A percentile compares a stretch with the other conserved stretches of the same genome.
phyloP scores from a whole-genome alignment of 371 early-diverging fungal species.

The Apophysomyces variabilis region DNA sequence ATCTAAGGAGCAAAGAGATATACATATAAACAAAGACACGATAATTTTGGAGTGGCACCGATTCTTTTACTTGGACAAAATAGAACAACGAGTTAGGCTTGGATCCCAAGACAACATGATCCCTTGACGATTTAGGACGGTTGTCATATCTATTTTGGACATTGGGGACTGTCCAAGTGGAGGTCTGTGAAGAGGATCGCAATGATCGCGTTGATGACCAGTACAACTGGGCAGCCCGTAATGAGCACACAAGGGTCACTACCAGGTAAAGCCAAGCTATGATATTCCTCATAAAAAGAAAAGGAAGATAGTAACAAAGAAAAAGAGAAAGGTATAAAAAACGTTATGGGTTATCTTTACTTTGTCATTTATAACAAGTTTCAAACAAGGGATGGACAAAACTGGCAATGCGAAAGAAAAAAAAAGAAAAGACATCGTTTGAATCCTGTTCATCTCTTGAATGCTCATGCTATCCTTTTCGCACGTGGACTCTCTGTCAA shows the following conservation, averaged over 20 bases:
- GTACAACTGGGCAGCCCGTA: conserved; percentile 33
- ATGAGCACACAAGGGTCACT: conserved; percentile 23
- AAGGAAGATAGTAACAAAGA: conserved; percentile 1
- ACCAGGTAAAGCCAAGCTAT: conserved; percentile 16
- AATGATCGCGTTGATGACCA: conserved; percentile 33
- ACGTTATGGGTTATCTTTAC: background rate
- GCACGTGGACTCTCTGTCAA: background rate
- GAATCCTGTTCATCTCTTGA: background rate
- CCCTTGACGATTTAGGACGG: conserved; percentile 13
- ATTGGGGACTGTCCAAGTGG: conserved; percentile 16
- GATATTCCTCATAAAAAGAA: conserved; percentile 13
- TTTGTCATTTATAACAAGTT: conserved; percentile 2
- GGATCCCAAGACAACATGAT: conserved; percentile 19
- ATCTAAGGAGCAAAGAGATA: conserved; percentile 50
- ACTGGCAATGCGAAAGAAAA: conserved; percentile 6
- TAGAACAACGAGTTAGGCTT: conserved; percentile 59
- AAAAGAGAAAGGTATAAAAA: background rate
- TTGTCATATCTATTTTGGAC: background rate
- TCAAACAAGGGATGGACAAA: conserved; percentile 9
- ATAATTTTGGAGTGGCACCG: background rate
- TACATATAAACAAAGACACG: too few relatives aligned
- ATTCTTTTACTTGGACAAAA: conserved; percentile 60
- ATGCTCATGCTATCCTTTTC: background rate
- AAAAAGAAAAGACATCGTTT: too few relatives aligned
- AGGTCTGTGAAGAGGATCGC: conserved; percentile 20